These are phyloP conservation scores for Plasmodium inui DNA, from an alignment of 169 alveolate species.

Conservation along the genomic window DNA sequence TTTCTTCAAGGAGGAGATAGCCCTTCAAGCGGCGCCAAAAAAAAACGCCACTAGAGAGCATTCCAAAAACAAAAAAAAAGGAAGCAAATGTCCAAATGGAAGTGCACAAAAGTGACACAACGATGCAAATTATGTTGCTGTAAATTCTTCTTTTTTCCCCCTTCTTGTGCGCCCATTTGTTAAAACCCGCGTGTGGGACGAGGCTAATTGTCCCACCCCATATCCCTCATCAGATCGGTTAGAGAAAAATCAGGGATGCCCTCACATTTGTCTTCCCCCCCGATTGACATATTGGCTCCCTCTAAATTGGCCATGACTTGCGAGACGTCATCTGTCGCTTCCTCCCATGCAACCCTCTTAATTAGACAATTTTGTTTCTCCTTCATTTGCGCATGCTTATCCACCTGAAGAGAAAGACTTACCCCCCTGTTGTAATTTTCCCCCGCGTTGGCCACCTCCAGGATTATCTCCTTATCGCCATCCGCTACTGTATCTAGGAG, in stretches of 20 bases:
- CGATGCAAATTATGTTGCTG: not conserved
- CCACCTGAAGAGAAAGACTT: not conserved
- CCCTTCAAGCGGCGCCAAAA: not conserved
- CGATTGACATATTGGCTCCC: not conserved
- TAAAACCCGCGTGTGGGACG: not conserved
- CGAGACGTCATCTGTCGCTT: not conserved
- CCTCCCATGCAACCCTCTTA: not conserved
- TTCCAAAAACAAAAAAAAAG: not conserved
- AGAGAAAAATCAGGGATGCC: not conserved
- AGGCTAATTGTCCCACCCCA: not conserved
- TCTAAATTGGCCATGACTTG: not conserved
- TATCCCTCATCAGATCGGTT: not conserved
- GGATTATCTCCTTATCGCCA: not conserved
- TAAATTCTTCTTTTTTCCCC: not conserved
- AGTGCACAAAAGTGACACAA: not conserved
- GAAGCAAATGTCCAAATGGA: not conserved
- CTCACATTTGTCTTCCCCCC: not conserved
- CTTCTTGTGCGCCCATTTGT: not conserved
- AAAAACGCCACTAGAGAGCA: not conserved
- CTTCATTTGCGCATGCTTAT: not conserved
- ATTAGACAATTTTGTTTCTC: not conserved
- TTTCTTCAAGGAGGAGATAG: not conserved
- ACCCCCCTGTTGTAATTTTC: not conserved
- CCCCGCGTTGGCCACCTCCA: not conserved
- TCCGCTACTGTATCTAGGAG: slow-evolving; percentile 12